phyloP scores from a whole-genome alignment of 1,284 basidiomycete genomes.

The Veloporphyrellus conicus region DNA sequence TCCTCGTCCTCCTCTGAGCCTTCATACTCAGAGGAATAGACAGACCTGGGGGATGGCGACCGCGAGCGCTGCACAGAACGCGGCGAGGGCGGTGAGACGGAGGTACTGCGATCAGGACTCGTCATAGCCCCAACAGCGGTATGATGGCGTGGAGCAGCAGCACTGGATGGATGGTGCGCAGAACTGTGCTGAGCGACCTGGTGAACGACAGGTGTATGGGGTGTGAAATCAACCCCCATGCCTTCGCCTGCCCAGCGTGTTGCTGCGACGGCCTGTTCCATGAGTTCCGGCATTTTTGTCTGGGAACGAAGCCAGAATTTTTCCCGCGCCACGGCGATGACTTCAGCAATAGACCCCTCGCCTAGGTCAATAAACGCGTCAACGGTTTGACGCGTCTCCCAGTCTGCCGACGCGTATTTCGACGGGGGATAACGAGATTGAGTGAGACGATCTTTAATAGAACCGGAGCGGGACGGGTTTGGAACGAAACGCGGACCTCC shows the following conservation, averaged over 20 bases:
- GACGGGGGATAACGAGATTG: constrained; percentile 27
- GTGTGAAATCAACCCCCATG: constrained; percentile 33
- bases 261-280: constrained; percentile 63
- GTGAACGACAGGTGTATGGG: constrained; percentile 16
- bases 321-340: constrained; percentile 58
- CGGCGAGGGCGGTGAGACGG: constrained; percentile 27
- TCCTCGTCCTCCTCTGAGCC: constrained; percentile 63
- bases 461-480: constrained; percentile 9
- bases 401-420: constrained; percentile 46
- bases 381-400: constrained; percentile 60
- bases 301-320: constrained; percentile 62
- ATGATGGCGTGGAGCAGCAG: constrained; percentile 1
- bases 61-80: constrained; percentile 28
- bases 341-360: constrained; percentile 62
- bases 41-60: constrained; percentile 32
- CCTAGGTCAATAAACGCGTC: constrained; percentile 66
- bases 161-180: background rate
- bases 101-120: constrained; percentile 24
- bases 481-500: constrained; percentile 44
- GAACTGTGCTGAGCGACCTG: constrained; percentile 9
- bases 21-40: constrained; percentile 35
- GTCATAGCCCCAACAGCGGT: constrained; percentile 7
- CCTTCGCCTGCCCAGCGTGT: constrained; percentile 44
- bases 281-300: constrained; percentile 62
- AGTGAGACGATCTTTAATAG: constrained; percentile 14